Conservation (phyloP, 768 basidiomycete genomes). For the Lactarius sp. region DNA sequence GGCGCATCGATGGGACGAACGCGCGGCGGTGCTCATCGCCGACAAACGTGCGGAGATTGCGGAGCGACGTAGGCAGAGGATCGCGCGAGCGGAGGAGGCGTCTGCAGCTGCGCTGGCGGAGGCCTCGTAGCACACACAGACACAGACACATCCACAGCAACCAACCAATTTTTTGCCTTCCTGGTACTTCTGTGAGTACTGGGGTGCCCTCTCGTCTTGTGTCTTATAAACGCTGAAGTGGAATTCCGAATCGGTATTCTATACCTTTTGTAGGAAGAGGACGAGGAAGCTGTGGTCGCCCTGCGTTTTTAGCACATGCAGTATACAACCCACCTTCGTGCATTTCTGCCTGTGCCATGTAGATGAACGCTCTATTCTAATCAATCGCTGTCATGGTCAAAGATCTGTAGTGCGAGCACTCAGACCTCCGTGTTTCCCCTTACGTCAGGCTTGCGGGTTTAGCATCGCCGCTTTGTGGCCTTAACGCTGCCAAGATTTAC, state of each 20-base stretch:
- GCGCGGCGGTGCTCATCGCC: constrained; percentile 55
- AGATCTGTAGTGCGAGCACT: neutral
- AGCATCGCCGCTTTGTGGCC: no score
- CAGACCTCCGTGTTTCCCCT: neutral
- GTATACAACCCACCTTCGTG: no score
- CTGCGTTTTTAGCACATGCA: neutral
- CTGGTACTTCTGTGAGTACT: neutral
- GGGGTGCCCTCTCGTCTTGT: neutral
- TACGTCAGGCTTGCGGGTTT: no score
- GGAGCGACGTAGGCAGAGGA: constrained; percentile 41
- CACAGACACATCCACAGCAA: neutral
- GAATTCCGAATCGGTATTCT: no score
- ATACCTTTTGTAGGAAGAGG: neutral
- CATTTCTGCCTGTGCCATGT: neutral
- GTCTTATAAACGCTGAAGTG: neutral
- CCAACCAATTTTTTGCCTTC: no score
- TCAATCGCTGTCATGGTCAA: neutral
- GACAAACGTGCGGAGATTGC: constrained; percentile 58
- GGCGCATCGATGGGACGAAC: constrained; percentile 61
- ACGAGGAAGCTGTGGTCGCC: neutral
- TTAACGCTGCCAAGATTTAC: no score
- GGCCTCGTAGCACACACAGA: constrained; percentile 1
- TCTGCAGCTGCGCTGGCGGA: constrained; percentile 18
- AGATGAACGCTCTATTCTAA: neutral
- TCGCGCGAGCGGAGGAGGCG: constrained; percentile 33